These are phyloP conservation scores for Trichoderma citrinoviride DNA, from an alignment of 2,329 filamentous ascomycete genomes.

Conservation along the genomic window DNA sequence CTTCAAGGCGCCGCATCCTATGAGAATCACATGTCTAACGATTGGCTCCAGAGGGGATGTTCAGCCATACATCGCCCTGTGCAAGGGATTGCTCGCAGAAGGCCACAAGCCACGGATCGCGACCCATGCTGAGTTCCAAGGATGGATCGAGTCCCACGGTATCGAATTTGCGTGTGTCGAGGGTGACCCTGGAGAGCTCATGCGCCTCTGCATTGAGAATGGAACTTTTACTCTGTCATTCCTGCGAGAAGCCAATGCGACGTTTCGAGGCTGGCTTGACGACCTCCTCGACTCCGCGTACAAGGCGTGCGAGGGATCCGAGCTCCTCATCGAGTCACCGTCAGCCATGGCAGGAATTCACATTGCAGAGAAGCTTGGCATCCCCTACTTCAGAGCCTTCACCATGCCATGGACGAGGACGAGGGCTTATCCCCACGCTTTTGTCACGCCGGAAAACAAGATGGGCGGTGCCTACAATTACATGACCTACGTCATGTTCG, in stretches of 20 bases:
- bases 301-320: slow-evolving; percentile 78
- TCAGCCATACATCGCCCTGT: slow-evolving; percentile 94
- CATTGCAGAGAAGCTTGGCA: slow-evolving; percentile 86
- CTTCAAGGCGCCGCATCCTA: slow-evolving; percentile 77
- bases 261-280: slow-evolving; percentile 94
- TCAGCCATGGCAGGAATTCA: slow-evolving; percentile 98
- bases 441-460: slow-evolving; percentile 87
- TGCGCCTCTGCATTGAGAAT: slow-evolving; percentile 94
- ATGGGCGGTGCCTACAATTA: slow-evolving; percentile 96
- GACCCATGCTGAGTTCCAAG: slow-evolving; percentile 85
- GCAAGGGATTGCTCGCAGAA: slow-evolving; percentile 83
- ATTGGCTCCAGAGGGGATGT: slow-evolving; percentile 96
- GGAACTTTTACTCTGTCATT: slow-evolving; percentile 96
- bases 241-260: slow-evolving; percentile 77
- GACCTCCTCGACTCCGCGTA: slow-evolving; percentile 80
- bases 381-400: slow-evolving; percentile 96
- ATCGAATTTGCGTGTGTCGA: slow-evolving; percentile 89
- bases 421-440: slow-evolving; percentile 92
- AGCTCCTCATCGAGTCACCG: slow-evolving; percentile 90
- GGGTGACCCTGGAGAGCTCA: slow-evolving; percentile 89
- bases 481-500: slow-evolving; percentile 93
- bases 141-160: slow-evolving; percentile 87
- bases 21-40: slow-evolving; percentile 88
- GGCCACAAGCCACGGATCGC: slow-evolving; percentile 86
- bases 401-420: slow-evolving; percentile 99